These are phyloP conservation scores for Straminergon stramineum DNA, from an alignment of 225 moss, liverwort and hornwort genomes.

Conservation along the genomic window DNA sequence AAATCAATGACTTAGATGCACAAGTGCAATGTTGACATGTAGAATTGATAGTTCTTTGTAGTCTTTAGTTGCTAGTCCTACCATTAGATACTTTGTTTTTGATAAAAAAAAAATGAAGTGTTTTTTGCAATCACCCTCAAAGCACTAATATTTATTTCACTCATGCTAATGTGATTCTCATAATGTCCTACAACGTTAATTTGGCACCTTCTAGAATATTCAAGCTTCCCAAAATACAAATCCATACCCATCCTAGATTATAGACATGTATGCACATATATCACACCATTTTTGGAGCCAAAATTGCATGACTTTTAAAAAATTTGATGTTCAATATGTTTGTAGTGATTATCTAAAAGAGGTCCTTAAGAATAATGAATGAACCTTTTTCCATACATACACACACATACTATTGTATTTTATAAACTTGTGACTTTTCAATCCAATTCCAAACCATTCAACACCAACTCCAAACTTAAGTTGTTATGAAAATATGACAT, in stretches of 20 bases:
- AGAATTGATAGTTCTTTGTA: too few species aligned
- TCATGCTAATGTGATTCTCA: not conserved
- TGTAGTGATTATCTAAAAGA: not conserved
- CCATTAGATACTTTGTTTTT: too few species aligned
- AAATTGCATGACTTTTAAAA: not conserved
- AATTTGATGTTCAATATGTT: not conserved
- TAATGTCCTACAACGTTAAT: too few species aligned
- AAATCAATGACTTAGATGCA: too few species aligned
- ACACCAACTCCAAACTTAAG: not conserved
- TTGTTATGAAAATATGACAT: not conserved
- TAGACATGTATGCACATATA: not conserved
- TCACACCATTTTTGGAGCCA: not conserved
- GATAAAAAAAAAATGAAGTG: too few species aligned
- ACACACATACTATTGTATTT: rapidly evolving
- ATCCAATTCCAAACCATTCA: not conserved
- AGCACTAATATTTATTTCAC: not conserved
- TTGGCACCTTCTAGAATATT: not conserved
- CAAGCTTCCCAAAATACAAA: not conserved
- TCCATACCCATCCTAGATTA: not conserved
- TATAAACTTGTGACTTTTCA: not conserved
- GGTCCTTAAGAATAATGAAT: not conserved
- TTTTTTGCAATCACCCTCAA: too few species aligned
- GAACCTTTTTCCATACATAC: not conserved
- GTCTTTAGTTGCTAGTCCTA: too few species aligned
- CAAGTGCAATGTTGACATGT: too few species aligned